These are phyloP conservation scores for Monosporascus cannonballus DNA, from an alignment of 2,329 filamentous ascomycete species.

Conservation along the genomic window DNA sequence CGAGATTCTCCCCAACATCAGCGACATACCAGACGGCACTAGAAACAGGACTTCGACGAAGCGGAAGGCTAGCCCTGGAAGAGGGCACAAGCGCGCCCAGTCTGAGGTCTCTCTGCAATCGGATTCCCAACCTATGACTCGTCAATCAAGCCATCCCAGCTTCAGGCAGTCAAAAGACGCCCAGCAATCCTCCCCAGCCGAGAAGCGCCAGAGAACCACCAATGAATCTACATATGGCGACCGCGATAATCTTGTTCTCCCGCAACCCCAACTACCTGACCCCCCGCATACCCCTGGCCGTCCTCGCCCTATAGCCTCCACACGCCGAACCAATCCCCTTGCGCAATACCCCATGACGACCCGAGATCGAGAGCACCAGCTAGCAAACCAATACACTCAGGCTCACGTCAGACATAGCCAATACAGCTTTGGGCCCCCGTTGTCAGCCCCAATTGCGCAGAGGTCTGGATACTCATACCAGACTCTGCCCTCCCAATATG, in stretches of 20 bases:
- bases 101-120: slow-evolving; percentile 23
- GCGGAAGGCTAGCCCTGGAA: slow-evolving; percentile 16
- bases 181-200: slow-evolving; percentile 12
- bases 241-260: slow-evolving; percentile 2
- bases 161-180: slow-evolving; percentile 11
- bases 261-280: slow-evolving; percentile 20
- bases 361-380: too few relatives aligned
- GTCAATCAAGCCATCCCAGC: slow-evolving; percentile 21
- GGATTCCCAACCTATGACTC: slow-evolving; percentile 17
- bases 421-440: slow-evolving; percentile 2
- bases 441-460: neutral
- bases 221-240: slow-evolving; percentile 14
- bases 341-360: too few relatives aligned
- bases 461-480: too few relatives aligned
- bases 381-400: too few relatives aligned
- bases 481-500: too few relatives aligned
- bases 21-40: slow-evolving; percentile 26
- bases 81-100: slow-evolving; percentile 28
- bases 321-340: too few relatives aligned
- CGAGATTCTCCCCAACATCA: slow-evolving; percentile 52
- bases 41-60: slow-evolving; percentile 20
- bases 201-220: slow-evolving; percentile 23
- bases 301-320: too few relatives aligned
- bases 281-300: slow-evolving; percentile 8
- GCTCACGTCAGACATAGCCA: neutral